These are phyloP conservation scores for Paramecium primaurelia DNA, from an alignment of 73 alveolate species.

Conservation along the genomic window DNA sequence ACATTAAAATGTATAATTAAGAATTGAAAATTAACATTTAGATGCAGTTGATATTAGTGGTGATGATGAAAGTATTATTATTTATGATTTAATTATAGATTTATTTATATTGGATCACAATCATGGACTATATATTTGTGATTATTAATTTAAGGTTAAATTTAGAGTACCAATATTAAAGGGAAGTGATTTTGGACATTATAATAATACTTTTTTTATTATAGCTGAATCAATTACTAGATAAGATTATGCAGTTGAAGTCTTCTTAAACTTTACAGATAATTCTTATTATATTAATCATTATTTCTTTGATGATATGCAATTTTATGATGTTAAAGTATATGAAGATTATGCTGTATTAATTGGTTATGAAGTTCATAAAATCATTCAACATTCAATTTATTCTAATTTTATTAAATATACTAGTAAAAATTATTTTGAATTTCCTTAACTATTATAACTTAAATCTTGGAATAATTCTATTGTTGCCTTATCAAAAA, in stretches of 20 bases:
- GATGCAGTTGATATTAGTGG: constrained; percentile 19
- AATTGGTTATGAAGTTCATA: constrained; percentile 24
- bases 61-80: neutral
- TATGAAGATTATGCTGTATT: neutral
- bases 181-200: neutral
- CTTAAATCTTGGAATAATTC: neutral
- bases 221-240: neutral
- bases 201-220: neutral
- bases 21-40: neutral
- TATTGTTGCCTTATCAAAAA: neutral
- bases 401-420: neutral
- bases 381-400: neutral
- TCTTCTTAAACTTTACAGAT: neutral
- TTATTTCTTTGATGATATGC: neutral
- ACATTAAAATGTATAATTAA: neutral
- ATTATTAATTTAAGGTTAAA: neutral
- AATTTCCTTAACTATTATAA: neutral
- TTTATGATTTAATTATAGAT: neutral
- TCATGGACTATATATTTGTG: neutral
- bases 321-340: neutral
- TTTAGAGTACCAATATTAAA: neutral
- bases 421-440: neutral
- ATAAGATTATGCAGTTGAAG: constrained; percentile 30
- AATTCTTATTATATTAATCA: neutral
- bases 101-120: neutral